phyloP scores from a whole-genome alignment of 1,284 basidiomycete genomes.

The Pseudozyma sp. region DNA sequence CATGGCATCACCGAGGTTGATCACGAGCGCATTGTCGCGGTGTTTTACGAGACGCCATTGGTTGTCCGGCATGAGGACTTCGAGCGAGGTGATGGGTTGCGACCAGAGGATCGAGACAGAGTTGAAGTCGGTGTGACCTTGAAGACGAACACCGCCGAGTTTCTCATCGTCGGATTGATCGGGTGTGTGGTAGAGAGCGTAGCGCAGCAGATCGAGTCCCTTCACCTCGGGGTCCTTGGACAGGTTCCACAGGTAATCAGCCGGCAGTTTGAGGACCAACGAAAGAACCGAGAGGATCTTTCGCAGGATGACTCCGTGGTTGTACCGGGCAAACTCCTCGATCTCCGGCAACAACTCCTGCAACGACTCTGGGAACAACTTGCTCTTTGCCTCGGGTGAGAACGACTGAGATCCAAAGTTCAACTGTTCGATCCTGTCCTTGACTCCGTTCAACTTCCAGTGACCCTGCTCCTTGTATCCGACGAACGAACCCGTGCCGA shows the following conservation, averaged over 20 bases:
- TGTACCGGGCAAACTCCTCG: constrained; percentile 68
- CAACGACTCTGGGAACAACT: constrained; percentile 54
- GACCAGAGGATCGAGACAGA: constrained; percentile 70
- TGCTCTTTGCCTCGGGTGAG: constrained; percentile 25
- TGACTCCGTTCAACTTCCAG: constrained; percentile 68
- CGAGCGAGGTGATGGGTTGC: constrained; percentile 70
- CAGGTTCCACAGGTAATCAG: constrained; percentile 70
- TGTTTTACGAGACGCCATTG: constrained; percentile 70
- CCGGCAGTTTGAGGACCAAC: constrained; percentile 70
- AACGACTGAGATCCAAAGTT: constrained; percentile 70
- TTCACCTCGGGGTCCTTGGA: constrained; percentile 69
- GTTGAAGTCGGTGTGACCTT: constrained; percentile 71
- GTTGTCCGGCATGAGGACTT: constrained; percentile 70
- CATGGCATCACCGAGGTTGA: constrained; percentile 67
- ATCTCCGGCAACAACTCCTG: constrained; percentile 68
- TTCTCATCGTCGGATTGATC: constrained; percentile 64
- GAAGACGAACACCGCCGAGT: constrained; percentile 69
- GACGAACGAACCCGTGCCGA: constrained; percentile 61
- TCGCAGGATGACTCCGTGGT: constrained; percentile 68
- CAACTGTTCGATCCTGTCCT: constrained; percentile 70
- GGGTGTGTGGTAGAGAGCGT: constrained; percentile 70
- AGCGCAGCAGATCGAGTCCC: constrained; percentile 70
- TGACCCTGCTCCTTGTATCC: constrained; percentile 71
- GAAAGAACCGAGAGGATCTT: constrained; percentile 70
- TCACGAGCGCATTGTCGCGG: constrained; percentile 64